Evolutionary conservation across 2,329 filamentous ascomycete genomes (phyloP).

Genomic region (Cercospora berteroae): DNA sequence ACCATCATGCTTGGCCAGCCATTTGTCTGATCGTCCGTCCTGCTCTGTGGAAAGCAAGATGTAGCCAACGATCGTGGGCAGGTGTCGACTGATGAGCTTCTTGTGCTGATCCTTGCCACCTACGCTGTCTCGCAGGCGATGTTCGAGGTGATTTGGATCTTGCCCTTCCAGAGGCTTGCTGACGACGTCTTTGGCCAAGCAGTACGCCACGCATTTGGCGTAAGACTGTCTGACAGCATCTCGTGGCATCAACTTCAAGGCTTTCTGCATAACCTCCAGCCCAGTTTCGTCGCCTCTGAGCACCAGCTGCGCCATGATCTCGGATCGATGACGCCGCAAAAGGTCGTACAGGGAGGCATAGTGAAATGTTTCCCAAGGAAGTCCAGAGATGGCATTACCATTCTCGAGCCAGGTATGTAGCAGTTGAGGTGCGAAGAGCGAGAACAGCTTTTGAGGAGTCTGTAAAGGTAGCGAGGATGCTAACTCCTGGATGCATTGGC

Average conservation of each 20-base stretch:
- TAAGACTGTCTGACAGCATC: constrained; percentile 68
- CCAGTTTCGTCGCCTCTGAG: constrained; percentile 73
- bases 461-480: constrained; percentile 63
- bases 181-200: constrained; percentile 71
- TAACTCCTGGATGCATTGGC: constrained; percentile 66
- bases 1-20: constrained; percentile 36
- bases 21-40: constrained; percentile 69
- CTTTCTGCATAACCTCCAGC: constrained; percentile 58
- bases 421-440: constrained; percentile 81
- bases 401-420: constrained; percentile 83
- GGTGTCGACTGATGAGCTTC: constrained; percentile 63
- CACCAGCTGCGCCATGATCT: constrained; percentile 74
- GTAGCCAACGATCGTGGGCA: constrained; percentile 72
- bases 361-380: constrained; percentile 83
- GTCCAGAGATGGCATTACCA: constrained; percentile 59
- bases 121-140: constrained; percentile 64
- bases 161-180: constrained; percentile 30
- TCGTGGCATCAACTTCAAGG: constrained; percentile 53
- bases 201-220: constrained; percentile 76
- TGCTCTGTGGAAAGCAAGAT: constrained; percentile 72
- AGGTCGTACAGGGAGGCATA: constrained; percentile 69
- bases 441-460: constrained; percentile 70
- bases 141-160: constrained; percentile 39
- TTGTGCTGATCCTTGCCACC: constrained; percentile 63
- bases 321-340: constrained; percentile 67